phyloP scores from a whole-genome alignment of 2,329 filamentous ascomycete species.

The Rhynchosporium agropyri region DNA sequence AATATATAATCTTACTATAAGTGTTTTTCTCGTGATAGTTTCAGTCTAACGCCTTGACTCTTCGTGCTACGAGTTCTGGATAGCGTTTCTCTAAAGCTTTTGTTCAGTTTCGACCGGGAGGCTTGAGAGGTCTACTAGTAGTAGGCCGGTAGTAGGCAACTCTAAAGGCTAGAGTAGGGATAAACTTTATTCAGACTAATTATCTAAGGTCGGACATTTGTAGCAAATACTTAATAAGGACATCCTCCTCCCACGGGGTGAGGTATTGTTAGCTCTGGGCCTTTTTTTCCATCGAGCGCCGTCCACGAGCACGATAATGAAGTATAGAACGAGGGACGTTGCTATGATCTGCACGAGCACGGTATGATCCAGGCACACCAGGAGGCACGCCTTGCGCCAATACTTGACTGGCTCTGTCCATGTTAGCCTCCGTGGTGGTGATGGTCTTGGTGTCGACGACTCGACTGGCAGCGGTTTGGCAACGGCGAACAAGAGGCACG shows the following conservation, averaged over 20 bases:
- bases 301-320: too few species aligned
- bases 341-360: too few species aligned
- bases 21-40: conserved; percentile 27
- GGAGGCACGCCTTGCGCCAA: too few species aligned
- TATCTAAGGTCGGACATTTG: conserved; percentile 23
- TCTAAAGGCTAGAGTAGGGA: conserved; percentile 23
- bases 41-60: conserved; percentile 26
- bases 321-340: too few species aligned
- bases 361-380: too few species aligned
- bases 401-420: too few species aligned
- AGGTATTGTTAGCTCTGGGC: conserved; percentile 40
- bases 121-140: conserved; percentile 23
- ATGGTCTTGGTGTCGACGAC: too few species aligned
- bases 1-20: conserved; percentile 41
- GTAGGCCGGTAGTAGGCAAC: conserved; percentile 23
- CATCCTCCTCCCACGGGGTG: conserved; percentile 39
- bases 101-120: conserved; percentile 31
- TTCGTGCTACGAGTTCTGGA: conserved; percentile 29
- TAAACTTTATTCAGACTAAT: conserved; percentile 25
- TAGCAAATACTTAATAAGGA: conserved; percentile 23
- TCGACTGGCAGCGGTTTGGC: too few species aligned
- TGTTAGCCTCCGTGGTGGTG: too few species aligned
- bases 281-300: conserved; percentile 38
- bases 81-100: conserved; percentile 30
- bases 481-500: too few species aligned